Conservation (phyloP, 306 rosid species). For the Ammopiptanthus mongolicus region DNA sequence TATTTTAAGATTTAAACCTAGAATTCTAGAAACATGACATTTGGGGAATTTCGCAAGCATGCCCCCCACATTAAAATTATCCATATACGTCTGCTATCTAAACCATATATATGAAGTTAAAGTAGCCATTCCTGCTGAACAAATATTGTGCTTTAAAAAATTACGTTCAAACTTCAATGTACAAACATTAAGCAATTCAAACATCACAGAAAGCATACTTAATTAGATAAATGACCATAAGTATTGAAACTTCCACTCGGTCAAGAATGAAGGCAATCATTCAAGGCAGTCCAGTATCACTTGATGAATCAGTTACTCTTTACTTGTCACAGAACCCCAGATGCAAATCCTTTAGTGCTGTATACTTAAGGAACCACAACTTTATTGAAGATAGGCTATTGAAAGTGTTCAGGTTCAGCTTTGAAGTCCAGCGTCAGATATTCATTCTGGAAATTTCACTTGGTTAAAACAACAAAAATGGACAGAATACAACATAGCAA, state of each 20-base stretch:
- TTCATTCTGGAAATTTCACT: constrained; percentile 28
- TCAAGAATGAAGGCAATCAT: not conserved
- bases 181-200: not conserved
- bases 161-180: not conserved
- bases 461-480: not conserved
- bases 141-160: not conserved
- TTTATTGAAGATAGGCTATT: not conserved
- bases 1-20: not conserved
- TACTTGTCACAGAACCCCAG: not conserved
- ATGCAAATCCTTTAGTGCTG: not conserved
- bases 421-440: constrained; percentile 12
- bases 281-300: not conserved
- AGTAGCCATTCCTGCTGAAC: not conserved
- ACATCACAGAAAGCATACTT: not conserved
- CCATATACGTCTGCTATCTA: not conserved
- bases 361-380: not conserved
- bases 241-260: not conserved
- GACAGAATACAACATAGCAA: not conserved
- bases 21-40: not conserved
- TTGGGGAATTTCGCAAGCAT: not conserved
- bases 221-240: not conserved
- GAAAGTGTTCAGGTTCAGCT: constrained; percentile 20
- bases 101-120: not conserved
- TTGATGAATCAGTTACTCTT: not conserved
- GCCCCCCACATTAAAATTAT: not conserved